Base-by-base conservation (phyloP, 2,329 filamentous ascomycete species). In the Fusarium lateritium region DNA sequence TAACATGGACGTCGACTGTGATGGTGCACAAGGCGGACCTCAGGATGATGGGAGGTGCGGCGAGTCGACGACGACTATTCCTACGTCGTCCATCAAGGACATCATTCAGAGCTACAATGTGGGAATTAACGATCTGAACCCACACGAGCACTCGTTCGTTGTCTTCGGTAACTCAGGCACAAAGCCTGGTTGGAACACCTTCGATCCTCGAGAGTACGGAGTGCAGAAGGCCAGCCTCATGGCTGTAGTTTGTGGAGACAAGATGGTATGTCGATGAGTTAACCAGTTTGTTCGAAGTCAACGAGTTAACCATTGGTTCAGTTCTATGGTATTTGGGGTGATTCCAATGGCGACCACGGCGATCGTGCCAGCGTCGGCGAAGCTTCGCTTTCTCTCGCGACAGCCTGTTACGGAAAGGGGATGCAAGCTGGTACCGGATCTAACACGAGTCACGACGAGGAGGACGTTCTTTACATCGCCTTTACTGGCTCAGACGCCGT, bases 1-100 rank as follows among this genome's bases (percentile, higher is more conserved):
- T 9, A 84, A 88, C 73, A 86, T 89, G 82, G 86, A 89, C 61
- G 79, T 89, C 43, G 87, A 89, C 77, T 89, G 87, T 67, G 86
- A 89, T 62, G 86, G 87, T 2, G 75, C 77, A 1, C 80, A 84
- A 42, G 77, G 79, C 6, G 78, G 56, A 1, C 53, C 59, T n/a
- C 31, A 40, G 7, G 77, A 82, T 56, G 82, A 80, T 22, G 82
- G 83, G 0, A 78, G 80, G 15, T 72, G 70, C 9, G 45, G 31
- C 2, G 46, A 59, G 6, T 53, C 54, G 3, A 59, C 57, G 1
- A 44, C 43, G 1, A 71, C 68, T 13, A 57, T 56, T 11, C n/a
- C 52, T 1, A 44, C 34, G 44, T 88, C 86, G 0, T 77, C 83
- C 0, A 87, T 87, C 73, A 73, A 78, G 36, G 75, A 80, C 26